phyloP scores from a whole-genome alignment of 2,329 filamentous ascomycete species.

The Knoxdaviesia capensis region DNA sequence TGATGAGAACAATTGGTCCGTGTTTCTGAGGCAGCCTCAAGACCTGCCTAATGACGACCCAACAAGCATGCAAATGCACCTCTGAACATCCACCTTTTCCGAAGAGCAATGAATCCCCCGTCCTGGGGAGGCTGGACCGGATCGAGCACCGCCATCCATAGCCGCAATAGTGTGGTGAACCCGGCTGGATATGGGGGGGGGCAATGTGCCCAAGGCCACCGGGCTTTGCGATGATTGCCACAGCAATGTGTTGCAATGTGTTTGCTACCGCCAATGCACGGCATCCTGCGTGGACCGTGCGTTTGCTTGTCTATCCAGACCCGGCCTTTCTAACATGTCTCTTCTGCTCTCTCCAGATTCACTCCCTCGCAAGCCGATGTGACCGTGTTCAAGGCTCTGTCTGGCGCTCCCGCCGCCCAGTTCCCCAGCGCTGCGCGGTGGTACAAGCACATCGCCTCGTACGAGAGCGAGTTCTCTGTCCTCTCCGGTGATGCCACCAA shows the following conservation, averaged over 20 bases:
- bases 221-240: no score
- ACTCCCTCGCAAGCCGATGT: slow-evolving; percentile 87
- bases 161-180: no score
- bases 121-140: no score
- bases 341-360: slow-evolving; percentile 16
- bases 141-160: no score
- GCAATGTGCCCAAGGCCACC: no score
- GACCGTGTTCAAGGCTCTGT: slow-evolving; percentile 76
- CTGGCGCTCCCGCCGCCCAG: slow-evolving; percentile 56
- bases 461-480: slow-evolving; percentile 77
- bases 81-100: slow-evolving; percentile 31
- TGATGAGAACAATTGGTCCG: slow-evolving; percentile 85
- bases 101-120: no score
- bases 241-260: no score
- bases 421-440: slow-evolving; percentile 89
- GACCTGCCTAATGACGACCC: slow-evolving; percentile 68
- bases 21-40: slow-evolving; percentile 89
- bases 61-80: slow-evolving; percentile 50
- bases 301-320: not conserved
- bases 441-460: slow-evolving; percentile 97
- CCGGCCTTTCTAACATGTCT: slow-evolving; percentile 2
- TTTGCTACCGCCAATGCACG: no score
- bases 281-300: no score
- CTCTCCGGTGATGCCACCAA: slow-evolving; percentile 83
- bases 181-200: no score